phyloP scores from a whole-genome alignment of 2,329 filamentous ascomycete genomes.

The Neofusicoccum umdonicola region DNA sequence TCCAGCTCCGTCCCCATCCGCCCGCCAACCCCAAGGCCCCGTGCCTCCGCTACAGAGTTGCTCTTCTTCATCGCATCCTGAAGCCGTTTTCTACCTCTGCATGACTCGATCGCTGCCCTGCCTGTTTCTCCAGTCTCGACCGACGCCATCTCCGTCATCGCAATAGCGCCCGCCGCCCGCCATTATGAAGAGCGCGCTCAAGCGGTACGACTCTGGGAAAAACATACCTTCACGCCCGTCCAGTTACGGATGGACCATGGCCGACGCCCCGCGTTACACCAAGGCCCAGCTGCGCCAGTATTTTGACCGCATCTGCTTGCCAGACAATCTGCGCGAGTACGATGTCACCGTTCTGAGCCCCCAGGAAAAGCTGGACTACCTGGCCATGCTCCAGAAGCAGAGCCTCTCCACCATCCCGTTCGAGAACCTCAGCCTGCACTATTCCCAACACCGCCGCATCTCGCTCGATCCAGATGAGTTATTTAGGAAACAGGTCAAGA shows the following conservation, averaged over 20 bases:
- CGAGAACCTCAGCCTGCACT: constrained; percentile 57
- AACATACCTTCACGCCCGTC: neutral
- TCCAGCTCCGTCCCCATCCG: constrained; percentile 4
- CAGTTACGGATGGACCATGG: neutral
- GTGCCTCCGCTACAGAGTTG: neutral
- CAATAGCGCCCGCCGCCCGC: neutral
- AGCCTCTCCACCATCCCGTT: constrained; percentile 54
- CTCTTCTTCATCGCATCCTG: neutral
- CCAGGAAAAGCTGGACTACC: constrained; percentile 28
- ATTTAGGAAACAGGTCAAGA: constrained; percentile 53
- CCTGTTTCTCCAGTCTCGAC: neutral
- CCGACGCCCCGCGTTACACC: constrained; percentile 21
- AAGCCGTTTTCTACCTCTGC: neutral
- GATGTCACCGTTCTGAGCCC: constrained; percentile 25
- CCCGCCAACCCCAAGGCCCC: neutral
- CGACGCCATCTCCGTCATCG: constrained; percentile 7
- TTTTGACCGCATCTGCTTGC: constrained; percentile 34
- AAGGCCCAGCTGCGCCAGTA: constrained; percentile 32
- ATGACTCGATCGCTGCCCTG: neutral
- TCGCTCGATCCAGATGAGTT: constrained; percentile 50
- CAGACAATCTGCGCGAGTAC: constrained; percentile 26
- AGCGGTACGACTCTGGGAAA: constrained; percentile 5
- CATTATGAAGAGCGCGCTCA: constrained; percentile 9
- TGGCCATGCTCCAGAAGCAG: constrained; percentile 31
- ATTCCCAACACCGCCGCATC: constrained; percentile 39